Conservation (phyloP, 192 early-diverging fungal genomes). For the Podila epicladia region DNA sequence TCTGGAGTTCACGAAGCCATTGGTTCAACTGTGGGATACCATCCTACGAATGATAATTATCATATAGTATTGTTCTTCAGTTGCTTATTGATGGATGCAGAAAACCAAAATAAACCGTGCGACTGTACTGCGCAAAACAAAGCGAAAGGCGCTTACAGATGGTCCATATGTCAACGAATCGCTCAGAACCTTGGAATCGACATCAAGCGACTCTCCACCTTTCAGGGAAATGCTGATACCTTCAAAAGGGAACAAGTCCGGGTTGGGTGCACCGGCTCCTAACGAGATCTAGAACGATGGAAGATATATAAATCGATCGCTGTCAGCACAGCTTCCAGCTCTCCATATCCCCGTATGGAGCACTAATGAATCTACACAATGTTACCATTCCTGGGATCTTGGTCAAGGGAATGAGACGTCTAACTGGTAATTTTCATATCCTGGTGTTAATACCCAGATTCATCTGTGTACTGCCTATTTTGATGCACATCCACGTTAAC, state of each 20-base stretch:
- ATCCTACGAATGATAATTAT: slow-evolving; percentile 22
- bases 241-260: slow-evolving; percentile 71
- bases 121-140: too few relatives aligned
- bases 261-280: slow-evolving; percentile 77
- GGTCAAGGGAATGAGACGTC: slow-evolving; percentile 42
- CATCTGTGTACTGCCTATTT: neutral
- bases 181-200: slow-evolving; percentile 61
- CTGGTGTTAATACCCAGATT: neutral
- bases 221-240: slow-evolving; percentile 63
- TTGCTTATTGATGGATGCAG: slow-evolving; percentile 10
- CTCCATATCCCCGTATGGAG: too few relatives aligned
- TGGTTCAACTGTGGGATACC: slow-evolving; percentile 56
- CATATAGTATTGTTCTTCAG: neutral
- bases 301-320: too few relatives aligned
- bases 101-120: neutral
- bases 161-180: slow-evolving; percentile 72
- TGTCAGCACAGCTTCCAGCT: too few relatives aligned
- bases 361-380: too few relatives aligned
- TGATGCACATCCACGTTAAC: too few relatives aligned
- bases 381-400: slow-evolving; percentile 57
- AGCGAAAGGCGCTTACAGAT: slow-evolving; percentile 45
- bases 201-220: slow-evolving; percentile 65
- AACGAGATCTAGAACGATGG: slow-evolving; percentile 64
- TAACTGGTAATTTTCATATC: slow-evolving; percentile 15
- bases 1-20: slow-evolving; percentile 61